These are phyloP conservation scores for Hortiboletus flavorubellus DNA, from an alignment of 768 basidiomycete species.

Conservation along the genomic window DNA sequence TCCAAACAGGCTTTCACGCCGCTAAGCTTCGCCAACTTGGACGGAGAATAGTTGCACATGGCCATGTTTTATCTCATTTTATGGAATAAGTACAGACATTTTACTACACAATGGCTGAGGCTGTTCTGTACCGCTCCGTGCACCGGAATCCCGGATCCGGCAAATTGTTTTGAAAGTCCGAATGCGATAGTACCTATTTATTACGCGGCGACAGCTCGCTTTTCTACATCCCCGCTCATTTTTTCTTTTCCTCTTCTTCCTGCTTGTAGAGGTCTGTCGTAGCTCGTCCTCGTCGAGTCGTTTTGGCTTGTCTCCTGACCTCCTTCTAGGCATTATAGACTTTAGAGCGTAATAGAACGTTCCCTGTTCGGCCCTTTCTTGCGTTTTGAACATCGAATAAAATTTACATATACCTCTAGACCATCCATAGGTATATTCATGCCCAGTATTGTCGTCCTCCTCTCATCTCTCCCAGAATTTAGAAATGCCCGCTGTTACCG, in stretches of 20 bases:
- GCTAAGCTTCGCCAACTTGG: conserved; percentile 44
- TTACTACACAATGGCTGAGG: conserved; percentile 10
- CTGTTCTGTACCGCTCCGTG: conserved; percentile 10
- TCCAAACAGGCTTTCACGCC: conserved; percentile 44
- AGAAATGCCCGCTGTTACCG: conserved; percentile 81
- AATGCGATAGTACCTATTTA: conserved; percentile 12
- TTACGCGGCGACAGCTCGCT: not conserved
- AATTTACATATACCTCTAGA: conserved; percentile 32
- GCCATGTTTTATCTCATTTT: conserved; percentile 17
- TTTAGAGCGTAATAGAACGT: conserved; percentile 58
- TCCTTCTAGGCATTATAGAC: conserved; percentile 36
- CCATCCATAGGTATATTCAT: conserved; percentile 41
- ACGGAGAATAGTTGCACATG: conserved; percentile 29
- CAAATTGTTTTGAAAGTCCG: conserved; percentile 32
- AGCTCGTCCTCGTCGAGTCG: not conserved
- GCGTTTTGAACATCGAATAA: conserved; percentile 37
- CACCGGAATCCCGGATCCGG: not conserved
- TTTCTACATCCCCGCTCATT: conserved; percentile 33
- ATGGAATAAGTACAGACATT: conserved; percentile 11
- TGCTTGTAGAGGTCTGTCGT: conserved; percentile 33
- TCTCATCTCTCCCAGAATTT: conserved; percentile 38
- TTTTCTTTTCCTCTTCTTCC: conserved; percentile 23
- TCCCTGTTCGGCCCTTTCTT: conserved; percentile 53
- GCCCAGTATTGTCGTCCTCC: not conserved
- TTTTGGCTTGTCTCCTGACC: not conserved